Percentiles rank a stretch among this genome's conserved stretches.
phyloP scores from a whole-genome alignment of 176 grass and related monocot genomes.

The Tillandsia fasciculata region DNA sequence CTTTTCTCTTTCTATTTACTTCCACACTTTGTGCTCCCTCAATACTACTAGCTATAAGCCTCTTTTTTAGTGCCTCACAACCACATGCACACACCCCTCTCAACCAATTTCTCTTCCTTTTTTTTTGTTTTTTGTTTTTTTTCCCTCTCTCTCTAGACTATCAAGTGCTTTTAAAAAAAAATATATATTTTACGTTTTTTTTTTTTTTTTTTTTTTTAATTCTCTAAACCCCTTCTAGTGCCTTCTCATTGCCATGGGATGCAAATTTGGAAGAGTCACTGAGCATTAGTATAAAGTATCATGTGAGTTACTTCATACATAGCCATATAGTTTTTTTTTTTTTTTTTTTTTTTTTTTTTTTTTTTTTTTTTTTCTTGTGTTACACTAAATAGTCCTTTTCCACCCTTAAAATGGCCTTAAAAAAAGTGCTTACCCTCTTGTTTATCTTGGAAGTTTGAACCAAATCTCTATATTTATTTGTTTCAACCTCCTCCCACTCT shows the following conservation, averaged over 20 bases:
- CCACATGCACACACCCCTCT: not conserved
- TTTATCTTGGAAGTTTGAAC: not conserved
- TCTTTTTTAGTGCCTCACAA: constrained; percentile 7
- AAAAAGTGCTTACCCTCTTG: not conserved
- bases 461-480: not conserved
- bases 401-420: not conserved
- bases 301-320: not conserved
- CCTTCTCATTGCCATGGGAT: not conserved
- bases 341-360: not conserved
- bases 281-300: not conserved
- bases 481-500: not conserved
- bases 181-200: too few species aligned
- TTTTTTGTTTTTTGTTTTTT: constrained; percentile 22
- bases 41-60: not conserved
- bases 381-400: not conserved
- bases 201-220: not conserved
- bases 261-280: constrained; percentile 1
- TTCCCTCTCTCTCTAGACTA: not conserved
- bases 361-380: not conserved
- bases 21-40: constrained; percentile 15
- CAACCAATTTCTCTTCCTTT: constrained; percentile 7
- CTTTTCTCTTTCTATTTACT: constrained; percentile 42
- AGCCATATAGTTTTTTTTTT: not conserved
- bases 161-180: too few species aligned
- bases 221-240: not conserved